Evolutionary conservation across 2,329 filamentous ascomycete species (phyloP), one percentile per base, ranked within the genome.

Genomic region (Alternaria tenuissima): DNA sequence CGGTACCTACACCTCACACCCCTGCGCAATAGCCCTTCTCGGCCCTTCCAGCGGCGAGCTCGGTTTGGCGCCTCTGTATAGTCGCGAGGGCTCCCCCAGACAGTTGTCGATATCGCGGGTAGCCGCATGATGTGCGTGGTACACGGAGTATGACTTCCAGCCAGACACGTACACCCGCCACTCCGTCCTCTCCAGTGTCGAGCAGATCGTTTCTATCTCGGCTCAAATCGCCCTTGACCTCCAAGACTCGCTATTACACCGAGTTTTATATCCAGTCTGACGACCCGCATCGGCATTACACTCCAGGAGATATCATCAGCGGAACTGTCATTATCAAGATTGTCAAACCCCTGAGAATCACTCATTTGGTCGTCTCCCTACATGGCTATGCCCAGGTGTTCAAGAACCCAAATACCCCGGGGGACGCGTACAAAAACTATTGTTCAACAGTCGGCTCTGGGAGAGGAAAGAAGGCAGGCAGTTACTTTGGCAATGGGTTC

Each of bases 321-420:
- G 92, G 92, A 55, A 86, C 86, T 65, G 91, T 94, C 48, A 84
- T 92, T 62, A 81, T 94, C 69, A 89, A 88, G 57, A 86, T 93
- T 36, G 82, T 90, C 69, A 93, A 93, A 77, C 89, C 91, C 18
- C 80, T 93, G 63, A 86, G 91, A 68, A 87, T 95, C 70, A 94
- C 92, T 7, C 92, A 95, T 80, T 83, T 95, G 49, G 91, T 91
- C 11, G 89, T 94, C 63, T 87, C 88, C 61, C 81, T 95, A 55
- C 90, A 93, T 76, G 92, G 92, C 62, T 93, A 89, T 76, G 91
- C 92, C 57, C 89, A 91, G 73, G 91, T 94, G 47, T 92, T 88
- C 81, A 93, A 91, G 79, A 88, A 87, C 61, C 83, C 87, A 34
- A 90, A 88, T 67, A 85, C 87, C 38, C 84, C 84, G 48, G 84